These are phyloP conservation scores for Apiospora pterosperma DNA, from an alignment of 2,329 filamentous ascomycete species.

Conservation along the genomic window DNA sequence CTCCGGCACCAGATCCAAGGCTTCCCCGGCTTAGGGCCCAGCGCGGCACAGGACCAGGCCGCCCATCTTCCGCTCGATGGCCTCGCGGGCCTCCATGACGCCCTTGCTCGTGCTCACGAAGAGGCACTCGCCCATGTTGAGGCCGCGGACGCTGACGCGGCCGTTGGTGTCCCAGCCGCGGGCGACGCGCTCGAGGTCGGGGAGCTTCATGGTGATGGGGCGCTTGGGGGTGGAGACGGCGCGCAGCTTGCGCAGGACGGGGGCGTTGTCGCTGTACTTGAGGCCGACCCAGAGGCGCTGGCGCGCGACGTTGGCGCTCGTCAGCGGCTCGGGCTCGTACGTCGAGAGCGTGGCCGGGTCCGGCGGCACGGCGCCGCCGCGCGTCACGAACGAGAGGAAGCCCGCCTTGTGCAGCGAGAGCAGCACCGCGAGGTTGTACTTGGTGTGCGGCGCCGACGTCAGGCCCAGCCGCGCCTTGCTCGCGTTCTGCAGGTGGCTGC, in stretches of 20 bases:
- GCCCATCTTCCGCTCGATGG: constrained; percentile 75
- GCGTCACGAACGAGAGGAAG: constrained; percentile 76
- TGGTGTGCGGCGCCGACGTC: constrained; percentile 77
- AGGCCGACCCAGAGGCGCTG: constrained; percentile 83
- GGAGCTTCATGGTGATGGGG: constrained; percentile 61
- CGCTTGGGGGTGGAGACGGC: constrained; percentile 73
- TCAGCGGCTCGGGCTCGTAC: constrained; percentile 54
- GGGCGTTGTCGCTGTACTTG: constrained; percentile 84
- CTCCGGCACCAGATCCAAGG: no score
- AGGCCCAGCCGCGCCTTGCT: constrained; percentile 78
- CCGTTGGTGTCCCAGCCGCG: constrained; percentile 64
- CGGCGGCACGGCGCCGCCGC: constrained; percentile 59
- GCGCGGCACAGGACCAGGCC: constrained; percentile 75
- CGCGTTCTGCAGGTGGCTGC: constrained; percentile 89
- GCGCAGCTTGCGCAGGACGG: constrained; percentile 66
- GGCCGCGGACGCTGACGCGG: constrained; percentile 64
- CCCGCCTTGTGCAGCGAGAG: constrained; percentile 79
- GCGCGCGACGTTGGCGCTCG: constrained; percentile 66
- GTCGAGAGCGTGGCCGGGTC: constrained; percentile 42
- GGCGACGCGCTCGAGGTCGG: constrained; percentile 61
- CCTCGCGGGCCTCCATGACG: constrained; percentile 78
- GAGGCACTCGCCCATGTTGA: constrained; percentile 78
- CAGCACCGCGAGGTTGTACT: constrained; percentile 73
- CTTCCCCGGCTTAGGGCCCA: constrained; percentile 18
- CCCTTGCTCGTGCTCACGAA: constrained; percentile 76